Evolutionary conservation across 1,284 basidiomycete genomes (phyloP).

Genomic region (Ganoderma leucocontextum): DNA sequence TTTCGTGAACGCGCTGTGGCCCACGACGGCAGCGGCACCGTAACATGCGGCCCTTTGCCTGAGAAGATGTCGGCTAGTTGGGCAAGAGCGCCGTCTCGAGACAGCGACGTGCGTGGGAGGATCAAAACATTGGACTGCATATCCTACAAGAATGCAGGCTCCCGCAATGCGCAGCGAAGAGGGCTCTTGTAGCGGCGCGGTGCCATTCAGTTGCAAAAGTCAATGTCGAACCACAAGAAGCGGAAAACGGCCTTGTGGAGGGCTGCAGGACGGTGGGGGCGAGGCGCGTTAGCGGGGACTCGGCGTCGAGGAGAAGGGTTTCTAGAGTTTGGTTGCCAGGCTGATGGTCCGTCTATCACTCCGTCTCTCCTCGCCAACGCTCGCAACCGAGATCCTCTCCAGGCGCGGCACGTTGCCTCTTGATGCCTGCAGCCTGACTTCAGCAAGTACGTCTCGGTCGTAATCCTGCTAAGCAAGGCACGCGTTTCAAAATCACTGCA

Average conservation of each 20-base stretch:
- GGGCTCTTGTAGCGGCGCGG: neutral
- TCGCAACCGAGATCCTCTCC: constrained; percentile 1
- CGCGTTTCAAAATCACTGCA: constrained; percentile 7
- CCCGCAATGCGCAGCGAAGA: neutral
- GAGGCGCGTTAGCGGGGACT: neutral
- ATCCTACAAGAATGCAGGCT: neutral
- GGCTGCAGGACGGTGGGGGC: neutral
- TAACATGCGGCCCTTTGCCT: constrained; percentile 1
- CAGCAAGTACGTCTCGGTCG: neutral
- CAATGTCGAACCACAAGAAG: neutral
- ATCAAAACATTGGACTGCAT: neutral
- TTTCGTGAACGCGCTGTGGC: neutral
- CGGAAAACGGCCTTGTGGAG: neutral
- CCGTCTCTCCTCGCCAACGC: neutral
- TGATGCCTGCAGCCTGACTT: neutral
- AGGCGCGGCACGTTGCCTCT: constrained; percentile 2
- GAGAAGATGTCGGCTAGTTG: neutral
- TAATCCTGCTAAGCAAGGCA: constrained; percentile 1
- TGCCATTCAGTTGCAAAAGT: neutral
- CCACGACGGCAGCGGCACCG: neutral
- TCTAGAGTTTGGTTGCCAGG: constrained; percentile 5
- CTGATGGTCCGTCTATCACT: neutral
- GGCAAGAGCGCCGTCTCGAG: neutral
- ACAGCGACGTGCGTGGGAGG: neutral
- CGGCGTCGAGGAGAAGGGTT: neutral